Evolutionary conservation across 345 rosid species (phyloP).

Genomic region (Orychophragmus violaceus): DNA sequence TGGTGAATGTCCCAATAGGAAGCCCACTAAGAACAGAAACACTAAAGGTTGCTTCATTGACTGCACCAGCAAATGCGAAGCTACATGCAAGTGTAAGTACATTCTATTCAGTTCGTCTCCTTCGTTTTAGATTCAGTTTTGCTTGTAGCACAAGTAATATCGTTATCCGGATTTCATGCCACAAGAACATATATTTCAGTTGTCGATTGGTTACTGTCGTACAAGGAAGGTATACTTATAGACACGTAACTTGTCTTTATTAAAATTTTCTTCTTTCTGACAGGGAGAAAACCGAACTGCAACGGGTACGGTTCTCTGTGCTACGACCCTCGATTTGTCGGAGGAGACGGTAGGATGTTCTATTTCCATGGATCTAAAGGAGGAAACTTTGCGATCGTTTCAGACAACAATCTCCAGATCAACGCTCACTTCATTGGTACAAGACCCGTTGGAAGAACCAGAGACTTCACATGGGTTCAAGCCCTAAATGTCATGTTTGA

Average conservation of each 20-base stretch:
- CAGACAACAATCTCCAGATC: conserved; percentile 75
- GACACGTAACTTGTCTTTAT: conserved; percentile 5
- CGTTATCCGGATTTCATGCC: too few relatives aligned
- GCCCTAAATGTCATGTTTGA: conserved; percentile 70
- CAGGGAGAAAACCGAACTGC: conserved; percentile 74
- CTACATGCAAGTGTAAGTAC: conserved; percentile 71
- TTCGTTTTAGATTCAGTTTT: not conserved
- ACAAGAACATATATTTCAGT: too few relatives aligned
- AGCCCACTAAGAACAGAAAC: conserved; percentile 56
- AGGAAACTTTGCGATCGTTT: conserved; percentile 78
- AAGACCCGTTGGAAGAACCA: conserved; percentile 63
- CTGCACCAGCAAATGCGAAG: conserved; percentile 74
- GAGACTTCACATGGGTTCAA: conserved; percentile 96
- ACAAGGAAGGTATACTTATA: not conserved
- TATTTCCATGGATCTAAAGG: conserved; percentile 85
- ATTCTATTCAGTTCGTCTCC: not conserved
- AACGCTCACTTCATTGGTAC: conserved; percentile 90
- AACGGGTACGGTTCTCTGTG: conserved; percentile 79
- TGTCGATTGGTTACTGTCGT: not conserved
- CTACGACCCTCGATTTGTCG: conserved; percentile 75
- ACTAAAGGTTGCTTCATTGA: conserved; percentile 62
- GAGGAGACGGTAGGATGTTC: conserved; percentile 95
- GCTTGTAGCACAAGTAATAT: not conserved
- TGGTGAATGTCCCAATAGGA: conserved; percentile 57
- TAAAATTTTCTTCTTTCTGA: too few relatives aligned